A percentile compares a stretch with the other conserved stretches of the same genome.
phyloP scores from a whole-genome alignment of 2,329 filamentous ascomycete species.

The Curvularia lunata region DNA sequence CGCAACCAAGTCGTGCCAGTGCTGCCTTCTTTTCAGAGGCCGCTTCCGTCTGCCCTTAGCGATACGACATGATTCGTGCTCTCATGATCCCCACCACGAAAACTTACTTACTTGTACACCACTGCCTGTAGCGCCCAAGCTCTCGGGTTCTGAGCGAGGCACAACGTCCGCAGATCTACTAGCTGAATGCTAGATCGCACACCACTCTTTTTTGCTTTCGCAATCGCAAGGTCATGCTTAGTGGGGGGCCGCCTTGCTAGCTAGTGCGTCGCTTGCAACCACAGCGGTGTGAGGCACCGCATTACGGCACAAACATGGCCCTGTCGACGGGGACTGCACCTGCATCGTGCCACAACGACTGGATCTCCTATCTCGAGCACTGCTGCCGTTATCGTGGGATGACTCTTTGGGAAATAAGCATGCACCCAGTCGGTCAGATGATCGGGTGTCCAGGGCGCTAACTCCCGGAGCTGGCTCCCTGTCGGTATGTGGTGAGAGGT shows the following conservation, averaged over 20 bases:
- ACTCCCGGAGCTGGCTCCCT: slow-evolving; percentile 11
- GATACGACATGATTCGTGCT: slow-evolving; percentile 10
- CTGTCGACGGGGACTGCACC: slow-evolving; percentile 20
- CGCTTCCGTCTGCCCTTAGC: neutral
- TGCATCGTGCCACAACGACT: slow-evolving; percentile 31
- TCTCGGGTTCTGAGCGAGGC: slow-evolving; percentile 7
- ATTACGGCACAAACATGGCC: slow-evolving; percentile 5
- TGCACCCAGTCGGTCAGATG: slow-evolving; percentile 17
- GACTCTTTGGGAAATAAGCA: slow-evolving; percentile 17
- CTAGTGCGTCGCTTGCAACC: slow-evolving; percentile 8
- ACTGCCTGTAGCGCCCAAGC: slow-evolving; percentile 10
- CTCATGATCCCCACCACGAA: slow-evolving; percentile 4
- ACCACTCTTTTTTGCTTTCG: slow-evolving; percentile 7
- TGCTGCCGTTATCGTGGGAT: slow-evolving; percentile 28
- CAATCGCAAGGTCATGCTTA: neutral
- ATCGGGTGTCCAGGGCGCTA: slow-evolving; percentile 17
- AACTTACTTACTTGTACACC: slow-evolving; percentile 1
- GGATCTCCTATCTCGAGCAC: slow-evolving; percentile 7
- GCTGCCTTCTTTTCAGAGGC: neutral
- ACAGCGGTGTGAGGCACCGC: slow-evolving; percentile 8
- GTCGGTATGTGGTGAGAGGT: slow-evolving; percentile 4
- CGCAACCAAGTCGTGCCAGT: neutral
- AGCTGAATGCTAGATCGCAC: slow-evolving; percentile 17
- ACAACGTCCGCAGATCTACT: slow-evolving; percentile 18
- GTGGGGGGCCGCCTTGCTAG: neutral